Conservation (phyloP, 345 rosid species). For the Cardamine chenopodiifolia region DNA sequence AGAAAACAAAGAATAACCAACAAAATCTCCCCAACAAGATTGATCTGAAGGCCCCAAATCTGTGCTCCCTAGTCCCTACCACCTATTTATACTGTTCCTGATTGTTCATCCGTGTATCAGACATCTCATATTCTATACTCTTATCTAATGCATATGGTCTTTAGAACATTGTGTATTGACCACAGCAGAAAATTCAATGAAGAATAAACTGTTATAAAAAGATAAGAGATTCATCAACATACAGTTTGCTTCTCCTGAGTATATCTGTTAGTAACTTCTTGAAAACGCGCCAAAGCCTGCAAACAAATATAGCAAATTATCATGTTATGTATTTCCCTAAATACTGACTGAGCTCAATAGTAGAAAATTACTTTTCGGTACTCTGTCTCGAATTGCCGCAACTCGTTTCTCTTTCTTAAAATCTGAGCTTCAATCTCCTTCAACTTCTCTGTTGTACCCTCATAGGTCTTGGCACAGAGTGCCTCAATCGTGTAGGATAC, state of each 20-base stretch:
- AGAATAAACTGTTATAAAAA: neutral
- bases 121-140: neutral
- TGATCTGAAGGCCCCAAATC: neutral
- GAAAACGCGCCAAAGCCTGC: slow-evolving; percentile 90
- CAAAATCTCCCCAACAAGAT: slow-evolving; percentile 60
- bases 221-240: slow-evolving; percentile 38
- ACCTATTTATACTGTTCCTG: neutral
- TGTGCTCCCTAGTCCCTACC: neutral
- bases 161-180: neutral
- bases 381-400: slow-evolving; percentile 90
- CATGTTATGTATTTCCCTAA: neutral
- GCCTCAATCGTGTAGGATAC: slow-evolving; percentile 92
- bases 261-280: slow-evolving; percentile 90
- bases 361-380: slow-evolving; percentile 70
- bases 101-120: neutral
- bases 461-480: slow-evolving; percentile 79
- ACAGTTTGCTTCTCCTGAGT: slow-evolving; percentile 88
- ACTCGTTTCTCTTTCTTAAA: slow-evolving; percentile 79
- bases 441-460: slow-evolving; percentile 72
- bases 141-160: neutral
- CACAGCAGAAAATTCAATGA: slow-evolving; percentile 1
- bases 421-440: slow-evolving; percentile 87
- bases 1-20: slow-evolving; percentile 7
- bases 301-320: slow-evolving; percentile 25
- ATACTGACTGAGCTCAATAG: neutral